Conservation (phyloP, 495 filamentous ascomycete species). For the Talaromyces borbonicus region DNA sequence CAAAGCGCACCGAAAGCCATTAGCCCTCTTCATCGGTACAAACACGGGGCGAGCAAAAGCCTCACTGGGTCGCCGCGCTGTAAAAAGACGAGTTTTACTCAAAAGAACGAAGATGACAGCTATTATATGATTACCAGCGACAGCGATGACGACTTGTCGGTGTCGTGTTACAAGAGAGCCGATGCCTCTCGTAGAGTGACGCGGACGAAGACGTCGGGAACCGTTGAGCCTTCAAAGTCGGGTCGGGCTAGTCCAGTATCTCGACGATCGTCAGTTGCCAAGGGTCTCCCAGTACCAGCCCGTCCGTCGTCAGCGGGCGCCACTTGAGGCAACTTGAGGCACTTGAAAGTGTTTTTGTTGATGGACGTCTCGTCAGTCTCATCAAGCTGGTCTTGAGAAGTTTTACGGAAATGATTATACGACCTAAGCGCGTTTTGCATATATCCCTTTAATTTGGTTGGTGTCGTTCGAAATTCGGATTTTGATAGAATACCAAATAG, state of each 20-base stretch:
- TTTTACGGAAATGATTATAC: too few species aligned
- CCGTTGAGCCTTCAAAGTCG: neutral
- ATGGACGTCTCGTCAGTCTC: too few species aligned
- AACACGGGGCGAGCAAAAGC: neutral
- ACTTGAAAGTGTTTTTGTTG: too few species aligned
- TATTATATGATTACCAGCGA: neutral
- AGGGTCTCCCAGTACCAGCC: neutral
- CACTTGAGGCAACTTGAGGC: too few species aligned
- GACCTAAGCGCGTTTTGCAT: too few species aligned
- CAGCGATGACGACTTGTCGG: constrained; percentile 4
- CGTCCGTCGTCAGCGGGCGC: neutral
- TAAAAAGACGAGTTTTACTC: neutral
- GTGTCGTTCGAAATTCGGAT: too few species aligned
- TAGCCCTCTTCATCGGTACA: neutral
- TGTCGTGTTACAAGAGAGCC: neutral
- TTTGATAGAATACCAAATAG: too few species aligned
- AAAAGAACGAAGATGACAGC: neutral
- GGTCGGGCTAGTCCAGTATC: constrained; percentile 1
- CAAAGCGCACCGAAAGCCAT: neutral
- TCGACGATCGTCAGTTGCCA: constrained; percentile 6
- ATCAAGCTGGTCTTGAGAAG: too few species aligned
- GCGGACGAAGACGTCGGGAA: neutral
- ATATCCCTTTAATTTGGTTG: too few species aligned
- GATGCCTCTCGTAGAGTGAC: neutral
- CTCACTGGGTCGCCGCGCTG: neutral